Evolutionary conservation across 495 filamentous ascomycete genomes (phyloP).

Genomic region (Trypethelium eluteriae): DNA sequence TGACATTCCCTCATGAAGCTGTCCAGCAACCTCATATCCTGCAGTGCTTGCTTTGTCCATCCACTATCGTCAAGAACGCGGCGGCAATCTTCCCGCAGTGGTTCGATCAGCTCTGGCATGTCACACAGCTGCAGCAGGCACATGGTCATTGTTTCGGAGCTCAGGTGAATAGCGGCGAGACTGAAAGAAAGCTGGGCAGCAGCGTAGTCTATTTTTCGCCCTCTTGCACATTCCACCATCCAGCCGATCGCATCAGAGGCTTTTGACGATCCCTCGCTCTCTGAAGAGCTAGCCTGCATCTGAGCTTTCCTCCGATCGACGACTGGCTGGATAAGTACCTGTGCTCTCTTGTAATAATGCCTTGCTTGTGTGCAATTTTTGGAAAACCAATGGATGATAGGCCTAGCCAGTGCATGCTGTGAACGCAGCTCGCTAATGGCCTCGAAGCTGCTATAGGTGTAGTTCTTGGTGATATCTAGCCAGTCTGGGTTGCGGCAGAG

Average conservation of each 20-base stretch:
- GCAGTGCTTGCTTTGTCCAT: constrained; percentile 39
- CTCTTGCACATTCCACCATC: constrained; percentile 15
- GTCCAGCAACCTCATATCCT: constrained; percentile 45
- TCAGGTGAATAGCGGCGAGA: constrained; percentile 18
- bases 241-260: constrained; percentile 13
- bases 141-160: constrained; percentile 9
- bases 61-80: constrained; percentile 37
- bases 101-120: constrained; percentile 40
- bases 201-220: constrained; percentile 13
- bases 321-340: constrained; percentile 27
- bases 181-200: constrained; percentile 15
- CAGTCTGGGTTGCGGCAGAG: constrained; percentile 41
- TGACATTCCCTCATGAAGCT: constrained; percentile 50
- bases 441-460: constrained; percentile 37
- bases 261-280: constrained; percentile 12
- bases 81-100: constrained; percentile 48
- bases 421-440: constrained; percentile 31
- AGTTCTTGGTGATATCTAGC: constrained; percentile 37
- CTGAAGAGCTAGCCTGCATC: neutral
- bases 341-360: constrained; percentile 24
- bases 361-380: constrained; percentile 25
- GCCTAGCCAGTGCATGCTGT: constrained; percentile 35
- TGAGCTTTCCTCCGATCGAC: constrained; percentile 27
- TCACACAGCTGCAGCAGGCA: constrained; percentile 43
- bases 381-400: constrained; percentile 28